phyloP scores from a whole-genome alignment of 768 basidiomycete genomes.

The Termitomyces sp. region DNA sequence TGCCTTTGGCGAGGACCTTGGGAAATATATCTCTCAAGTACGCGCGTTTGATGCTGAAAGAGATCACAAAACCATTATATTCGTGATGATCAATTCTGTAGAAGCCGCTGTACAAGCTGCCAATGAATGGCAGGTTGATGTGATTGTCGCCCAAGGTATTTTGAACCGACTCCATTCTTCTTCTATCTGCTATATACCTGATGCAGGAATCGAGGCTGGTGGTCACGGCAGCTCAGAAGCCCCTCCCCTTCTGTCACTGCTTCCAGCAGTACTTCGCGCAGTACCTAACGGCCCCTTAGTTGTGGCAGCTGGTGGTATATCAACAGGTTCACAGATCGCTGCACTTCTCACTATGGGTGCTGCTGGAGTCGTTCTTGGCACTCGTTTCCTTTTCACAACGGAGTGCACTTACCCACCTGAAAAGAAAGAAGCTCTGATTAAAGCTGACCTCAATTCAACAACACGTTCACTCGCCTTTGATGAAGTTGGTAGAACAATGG shows the following conservation, averaged over 20 bases:
- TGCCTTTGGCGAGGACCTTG: slow-evolving; percentile 48
- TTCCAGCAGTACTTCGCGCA: slow-evolving; percentile 28
- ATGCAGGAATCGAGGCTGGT: slow-evolving; percentile 42
- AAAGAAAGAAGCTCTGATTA: slow-evolving; percentile 34
- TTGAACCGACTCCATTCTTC: neutral
- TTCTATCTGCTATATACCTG: neutral
- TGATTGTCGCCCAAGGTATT: slow-evolving; percentile 58
- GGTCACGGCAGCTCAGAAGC: slow-evolving; percentile 38
- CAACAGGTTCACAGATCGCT: slow-evolving; percentile 38
- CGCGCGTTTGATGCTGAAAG: slow-evolving; percentile 34
- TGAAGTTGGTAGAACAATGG: slow-evolving; percentile 6
- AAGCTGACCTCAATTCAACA: slow-evolving; percentile 27
- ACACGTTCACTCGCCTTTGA: slow-evolving; percentile 38
- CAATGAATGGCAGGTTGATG: slow-evolving; percentile 50
- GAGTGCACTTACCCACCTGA: slow-evolving; percentile 34
- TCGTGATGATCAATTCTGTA: slow-evolving; percentile 45
- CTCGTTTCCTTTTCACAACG: slow-evolving; percentile 41
- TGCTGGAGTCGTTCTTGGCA: slow-evolving; percentile 40
- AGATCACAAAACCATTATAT: slow-evolving; percentile 42
- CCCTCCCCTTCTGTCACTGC: slow-evolving; percentile 32
- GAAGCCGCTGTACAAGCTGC: slow-evolving; percentile 43
- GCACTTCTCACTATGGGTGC: slow-evolving; percentile 39
- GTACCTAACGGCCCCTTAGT: slow-evolving; percentile 27
- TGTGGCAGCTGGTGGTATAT: slow-evolving; percentile 45
- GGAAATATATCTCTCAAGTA: slow-evolving; percentile 46